phyloP scores from a whole-genome alignment of 2,329 filamentous ascomycete genomes.

The Cercospora sp. region DNA sequence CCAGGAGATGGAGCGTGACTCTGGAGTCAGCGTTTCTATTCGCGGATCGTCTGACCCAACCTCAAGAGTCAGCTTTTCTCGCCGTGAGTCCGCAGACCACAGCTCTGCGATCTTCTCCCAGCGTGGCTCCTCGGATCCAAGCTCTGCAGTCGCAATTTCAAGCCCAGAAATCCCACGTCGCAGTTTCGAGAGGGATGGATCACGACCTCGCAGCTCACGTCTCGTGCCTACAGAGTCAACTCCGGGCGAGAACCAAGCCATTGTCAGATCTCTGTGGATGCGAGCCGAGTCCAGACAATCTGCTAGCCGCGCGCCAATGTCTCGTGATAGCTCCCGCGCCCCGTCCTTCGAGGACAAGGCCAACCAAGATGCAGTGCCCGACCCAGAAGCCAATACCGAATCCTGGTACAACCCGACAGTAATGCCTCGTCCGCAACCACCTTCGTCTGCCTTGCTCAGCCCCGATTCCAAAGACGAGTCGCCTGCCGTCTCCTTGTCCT shows the following conservation, averaged over 20 bases:
- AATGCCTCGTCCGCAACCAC: constrained; percentile 4
- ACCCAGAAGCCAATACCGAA: constrained; percentile 11
- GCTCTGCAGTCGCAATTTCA: constrained; percentile 6
- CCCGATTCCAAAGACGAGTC: neutral
- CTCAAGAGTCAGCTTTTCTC: neutral
- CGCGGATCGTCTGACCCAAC: neutral
- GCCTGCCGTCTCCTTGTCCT: constrained; percentile 1
- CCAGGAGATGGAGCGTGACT: constrained; percentile 1
- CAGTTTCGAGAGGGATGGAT: constrained; percentile 9
- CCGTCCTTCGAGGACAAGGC: constrained; percentile 11
- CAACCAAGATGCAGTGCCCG: neutral
- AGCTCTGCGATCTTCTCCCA: neutral
- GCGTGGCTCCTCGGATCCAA: constrained; percentile 2
- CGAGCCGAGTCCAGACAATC: constrained; percentile 12
- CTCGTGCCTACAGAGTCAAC: constrained; percentile 7
- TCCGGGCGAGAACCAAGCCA: constrained; percentile 8
- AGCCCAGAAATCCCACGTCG: constrained; percentile 8
- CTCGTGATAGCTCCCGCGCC: constrained; percentile 8
- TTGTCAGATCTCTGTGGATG: constrained; percentile 8
- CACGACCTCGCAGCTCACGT: constrained; percentile 1
- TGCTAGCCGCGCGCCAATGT: constrained; percentile 7
- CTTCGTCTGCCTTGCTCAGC: neutral
- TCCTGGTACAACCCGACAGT: constrained; percentile 13
- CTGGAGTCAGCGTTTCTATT: neutral
- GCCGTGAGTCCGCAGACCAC: neutral